phyloP scores from a whole-genome alignment of 2,329 filamentous ascomycete genomes.

The Aureobasidium sp. region DNA sequence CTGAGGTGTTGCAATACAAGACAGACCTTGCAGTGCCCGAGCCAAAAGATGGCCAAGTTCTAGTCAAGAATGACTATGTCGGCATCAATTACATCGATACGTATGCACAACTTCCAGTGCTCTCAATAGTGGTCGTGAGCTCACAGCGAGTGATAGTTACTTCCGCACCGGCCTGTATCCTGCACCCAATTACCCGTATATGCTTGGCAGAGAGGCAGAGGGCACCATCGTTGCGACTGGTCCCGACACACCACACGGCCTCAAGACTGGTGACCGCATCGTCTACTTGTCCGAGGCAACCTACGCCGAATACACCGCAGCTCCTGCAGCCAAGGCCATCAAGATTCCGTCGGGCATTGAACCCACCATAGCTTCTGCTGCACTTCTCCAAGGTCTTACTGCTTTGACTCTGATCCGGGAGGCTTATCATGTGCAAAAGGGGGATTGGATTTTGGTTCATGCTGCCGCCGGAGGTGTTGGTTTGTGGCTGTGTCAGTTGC shows the following conservation, averaged over 20 bases:
- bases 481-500: conserved; percentile 65
- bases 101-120: conserved; percentile 31
- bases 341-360: conserved; percentile 57
- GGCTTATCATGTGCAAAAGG: conserved; percentile 61
- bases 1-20: conserved; percentile 64
- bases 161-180: conserved; percentile 80
- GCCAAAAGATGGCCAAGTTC: conserved; percentile 61
- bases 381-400: conserved; percentile 74
- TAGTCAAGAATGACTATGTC: conserved; percentile 72
- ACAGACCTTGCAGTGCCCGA: conserved; percentile 64
- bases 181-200: conserved; percentile 60
- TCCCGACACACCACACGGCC: conserved; percentile 43
- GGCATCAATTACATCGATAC: conserved; percentile 90
- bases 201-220: conserved; percentile 71
- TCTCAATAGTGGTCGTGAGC: neutral
- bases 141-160: conserved; percentile 46
- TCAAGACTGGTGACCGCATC: conserved; percentile 63
- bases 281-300: conserved; percentile 55
- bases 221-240: conserved; percentile 62
- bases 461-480: conserved; percentile 81
- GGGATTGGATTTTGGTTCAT: conserved; percentile 77
- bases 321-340: conserved; percentile 48
- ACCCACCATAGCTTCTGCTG: conserved; percentile 58
- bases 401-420: conserved; percentile 74
- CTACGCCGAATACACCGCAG: conserved; percentile 55